Percentiles rank a stretch among this genome's conserved stretches.
Evolutionary conservation across 352 stramenopile species (phyloP).

Genomic region (Pythium pyrilobum): DNA sequence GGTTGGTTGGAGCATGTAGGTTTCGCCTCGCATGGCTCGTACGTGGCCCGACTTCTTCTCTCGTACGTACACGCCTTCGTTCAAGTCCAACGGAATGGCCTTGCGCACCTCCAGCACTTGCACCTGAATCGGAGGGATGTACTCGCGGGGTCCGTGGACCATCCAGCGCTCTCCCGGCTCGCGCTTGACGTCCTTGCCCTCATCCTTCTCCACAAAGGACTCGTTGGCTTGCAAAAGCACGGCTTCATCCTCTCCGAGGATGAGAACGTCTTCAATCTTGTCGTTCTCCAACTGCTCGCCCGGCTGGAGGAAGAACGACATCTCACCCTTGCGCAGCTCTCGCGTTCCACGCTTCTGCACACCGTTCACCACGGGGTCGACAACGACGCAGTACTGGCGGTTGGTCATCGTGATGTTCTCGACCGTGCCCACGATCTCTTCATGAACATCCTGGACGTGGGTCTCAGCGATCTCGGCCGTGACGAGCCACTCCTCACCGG

Average conservation of each 20-base stretch:
- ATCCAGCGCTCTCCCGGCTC: conserved; percentile 77
- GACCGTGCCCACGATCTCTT: conserved; percentile 60
- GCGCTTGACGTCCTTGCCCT: conserved; percentile 31
- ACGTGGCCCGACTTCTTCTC: conserved; percentile 75
- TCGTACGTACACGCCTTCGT: conserved; percentile 78
- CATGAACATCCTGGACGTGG: conserved; percentile 73
- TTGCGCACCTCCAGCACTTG: conserved; percentile 69
- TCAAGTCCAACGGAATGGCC: conserved; percentile 69
- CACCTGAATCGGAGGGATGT: conserved; percentile 76
- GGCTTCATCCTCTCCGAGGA: conserved; percentile 73
- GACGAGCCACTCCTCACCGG: conserved; percentile 77
- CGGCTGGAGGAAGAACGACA: conserved; percentile 67
- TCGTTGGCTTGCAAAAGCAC: conserved; percentile 72
- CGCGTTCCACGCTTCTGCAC: conserved; percentile 68
- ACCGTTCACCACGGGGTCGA: conserved; percentile 60
- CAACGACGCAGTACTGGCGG: conserved; percentile 76
- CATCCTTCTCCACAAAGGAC: conserved; percentile 44
- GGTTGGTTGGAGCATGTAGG: conserved; percentile 78
- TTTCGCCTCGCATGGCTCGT: conserved; percentile 63
- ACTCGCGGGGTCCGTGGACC: conserved; percentile 72
- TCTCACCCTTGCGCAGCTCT: conserved; percentile 66
- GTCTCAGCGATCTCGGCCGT: conserved; percentile 66
- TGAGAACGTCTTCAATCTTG: conserved; percentile 56
- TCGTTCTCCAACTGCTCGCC: conserved; percentile 54
- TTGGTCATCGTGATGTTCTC: conserved; percentile 67